These are phyloP conservation scores for Calonectria leucothoes DNA, from an alignment of 2,329 filamentous ascomycete species.

Conservation along the genomic window DNA sequence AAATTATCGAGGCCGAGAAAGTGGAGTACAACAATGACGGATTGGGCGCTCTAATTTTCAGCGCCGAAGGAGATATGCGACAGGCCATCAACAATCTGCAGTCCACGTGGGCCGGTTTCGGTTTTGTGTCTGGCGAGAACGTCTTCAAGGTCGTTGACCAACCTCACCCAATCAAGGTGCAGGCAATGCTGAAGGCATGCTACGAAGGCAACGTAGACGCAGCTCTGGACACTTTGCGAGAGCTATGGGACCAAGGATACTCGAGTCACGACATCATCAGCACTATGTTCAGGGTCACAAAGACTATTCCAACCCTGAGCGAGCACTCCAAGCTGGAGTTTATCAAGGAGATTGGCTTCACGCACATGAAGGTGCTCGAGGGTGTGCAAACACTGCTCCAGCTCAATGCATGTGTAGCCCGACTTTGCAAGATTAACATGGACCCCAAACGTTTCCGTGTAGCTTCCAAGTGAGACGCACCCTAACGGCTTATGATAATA, in stretches of 20 bases:
- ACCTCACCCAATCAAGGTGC: conserved; percentile 97
- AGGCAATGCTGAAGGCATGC: conserved; percentile 98
- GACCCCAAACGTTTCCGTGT: conserved; percentile 81
- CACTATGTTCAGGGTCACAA: conserved; percentile 99
- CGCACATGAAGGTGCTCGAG: conserved; percentile 99
- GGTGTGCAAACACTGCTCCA: conserved; percentile 96
- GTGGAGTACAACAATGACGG: conserved; percentile 94
- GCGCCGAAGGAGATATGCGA: conserved; percentile 97
- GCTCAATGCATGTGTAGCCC: conserved; percentile 90
- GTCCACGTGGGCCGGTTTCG: conserved; percentile 91
- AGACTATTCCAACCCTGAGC: conserved; percentile 90
- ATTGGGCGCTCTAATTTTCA: conserved; percentile 95
- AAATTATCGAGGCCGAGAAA: conserved; percentile 92
- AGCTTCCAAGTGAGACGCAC: conserved; percentile 46
- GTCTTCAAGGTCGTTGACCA: conserved; percentile 98
- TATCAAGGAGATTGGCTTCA: conserved; percentile 98
- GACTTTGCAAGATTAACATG: conserved; percentile 97
- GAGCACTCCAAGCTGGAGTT: conserved; percentile 98
- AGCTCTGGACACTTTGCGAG: conserved; percentile 86
- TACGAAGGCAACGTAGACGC: conserved; percentile 91
- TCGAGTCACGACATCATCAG: conserved; percentile 99
- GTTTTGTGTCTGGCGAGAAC: conserved; percentile 97
- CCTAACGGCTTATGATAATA: conserved; percentile 22
- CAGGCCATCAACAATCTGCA: conserved; percentile 99
- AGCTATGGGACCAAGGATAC: conserved; percentile 95